Conservation (phyloP, 1,139 yeast genomes). For the Taiozyma sp. region DNA sequence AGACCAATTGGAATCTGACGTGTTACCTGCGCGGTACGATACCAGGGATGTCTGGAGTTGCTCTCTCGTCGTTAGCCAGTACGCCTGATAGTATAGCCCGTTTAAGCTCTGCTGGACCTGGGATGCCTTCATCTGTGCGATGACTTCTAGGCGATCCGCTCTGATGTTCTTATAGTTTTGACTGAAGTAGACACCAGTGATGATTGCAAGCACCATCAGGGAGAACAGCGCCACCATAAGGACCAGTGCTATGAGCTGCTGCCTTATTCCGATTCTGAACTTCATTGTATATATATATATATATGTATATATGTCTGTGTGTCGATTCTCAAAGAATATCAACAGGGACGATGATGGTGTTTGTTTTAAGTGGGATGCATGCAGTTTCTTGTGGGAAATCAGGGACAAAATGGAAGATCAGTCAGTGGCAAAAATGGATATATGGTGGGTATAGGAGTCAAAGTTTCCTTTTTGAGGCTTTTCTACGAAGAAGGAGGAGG, state of each 20-base stretch:
- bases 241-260: slow-evolving; percentile 79
- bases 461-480: not conserved
- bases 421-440: not conserved
- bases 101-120: slow-evolving; percentile 70
- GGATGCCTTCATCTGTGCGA: slow-evolving; percentile 76
- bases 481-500: not conserved
- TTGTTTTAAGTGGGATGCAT: not conserved
- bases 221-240: slow-evolving; percentile 74
- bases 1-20: slow-evolving; percentile 43
- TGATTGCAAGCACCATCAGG: slow-evolving; percentile 67
- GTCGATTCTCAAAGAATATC: not conserved
- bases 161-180: slow-evolving; percentile 56
- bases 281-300: slow-evolving; percentile 3
- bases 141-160: slow-evolving; percentile 68
- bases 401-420: not conserved
- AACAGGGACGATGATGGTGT: not conserved
- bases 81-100: slow-evolving; percentile 62
- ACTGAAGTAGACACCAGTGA: slow-evolving; percentile 77
- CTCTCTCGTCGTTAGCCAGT: slow-evolving; percentile 63
- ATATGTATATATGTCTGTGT: not conserved
- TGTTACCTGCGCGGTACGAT: slow-evolving; percentile 69
- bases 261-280: slow-evolving; percentile 36
- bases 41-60: slow-evolving; percentile 56
- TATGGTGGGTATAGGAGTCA: not conserved
- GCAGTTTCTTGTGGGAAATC: not conserved